phyloP scores from a whole-genome alignment of 202 grass and related monocot genomes.

The Zizania palustris region DNA sequence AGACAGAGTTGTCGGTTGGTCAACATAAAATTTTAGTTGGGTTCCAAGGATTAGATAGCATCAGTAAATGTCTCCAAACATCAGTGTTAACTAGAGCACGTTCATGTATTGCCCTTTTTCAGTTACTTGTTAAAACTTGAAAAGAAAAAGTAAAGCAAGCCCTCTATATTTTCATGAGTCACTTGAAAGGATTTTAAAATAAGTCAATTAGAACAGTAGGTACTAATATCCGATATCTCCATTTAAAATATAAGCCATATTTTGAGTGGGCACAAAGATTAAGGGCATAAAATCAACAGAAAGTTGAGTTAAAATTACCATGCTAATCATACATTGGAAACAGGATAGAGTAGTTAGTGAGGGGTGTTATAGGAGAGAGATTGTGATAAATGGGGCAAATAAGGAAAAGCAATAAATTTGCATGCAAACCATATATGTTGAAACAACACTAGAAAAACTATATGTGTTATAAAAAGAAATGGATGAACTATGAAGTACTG shows the following conservation, averaged over 20 bases:
- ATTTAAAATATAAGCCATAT: too few species aligned
- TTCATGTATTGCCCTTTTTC: conserved; percentile 10
- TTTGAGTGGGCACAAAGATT: too few species aligned
- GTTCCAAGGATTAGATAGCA: conserved; percentile 3
- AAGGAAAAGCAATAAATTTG: too few species aligned
- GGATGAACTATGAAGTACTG: not conserved
- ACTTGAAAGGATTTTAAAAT: conserved; percentile 15
- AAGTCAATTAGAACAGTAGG: conserved; percentile 11
- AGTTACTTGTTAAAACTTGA: not conserved
- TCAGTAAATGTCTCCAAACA: conserved; percentile 9
- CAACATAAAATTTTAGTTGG: conserved; percentile 32
- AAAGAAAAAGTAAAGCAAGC: conserved; percentile 14
- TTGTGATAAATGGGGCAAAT: too few species aligned
- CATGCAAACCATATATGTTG: too few species aligned
- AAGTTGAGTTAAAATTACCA: too few species aligned
- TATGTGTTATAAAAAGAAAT: too few species aligned
- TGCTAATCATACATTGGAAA: too few species aligned
- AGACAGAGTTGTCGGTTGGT: not conserved
- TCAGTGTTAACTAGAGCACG: not conserved
- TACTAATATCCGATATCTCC: not conserved
- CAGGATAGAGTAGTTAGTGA: too few species aligned
- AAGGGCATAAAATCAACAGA: too few species aligned
- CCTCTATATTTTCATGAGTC: conserved; percentile 15
- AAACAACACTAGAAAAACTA: too few species aligned
- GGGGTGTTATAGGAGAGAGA: too few species aligned